These are phyloP conservation scores for Xylaria venustula DNA, from an alignment of 495 filamentous ascomycete species.

Conservation along the genomic window DNA sequence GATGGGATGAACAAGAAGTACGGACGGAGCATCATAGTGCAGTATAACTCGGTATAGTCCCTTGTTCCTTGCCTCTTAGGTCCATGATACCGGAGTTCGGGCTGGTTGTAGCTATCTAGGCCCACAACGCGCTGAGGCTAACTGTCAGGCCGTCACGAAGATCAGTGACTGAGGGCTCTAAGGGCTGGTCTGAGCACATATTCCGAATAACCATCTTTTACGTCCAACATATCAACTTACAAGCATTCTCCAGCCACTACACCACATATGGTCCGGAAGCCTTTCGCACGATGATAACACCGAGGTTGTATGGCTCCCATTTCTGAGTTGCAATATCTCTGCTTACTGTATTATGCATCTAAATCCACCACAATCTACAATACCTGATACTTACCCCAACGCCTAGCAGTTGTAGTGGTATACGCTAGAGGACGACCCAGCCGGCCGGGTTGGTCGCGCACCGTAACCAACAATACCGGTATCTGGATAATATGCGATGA, in stretches of 20 bases:
- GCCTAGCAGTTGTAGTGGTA: neutral
- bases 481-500: no score
- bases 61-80: neutral
- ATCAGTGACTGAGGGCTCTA: neutral
- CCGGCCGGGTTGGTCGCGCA: neutral
- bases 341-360: constrained; percentile 4
- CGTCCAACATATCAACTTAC: neutral
- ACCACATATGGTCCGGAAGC: neutral
- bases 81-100: neutral
- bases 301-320: no score
- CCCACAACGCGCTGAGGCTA: neutral
- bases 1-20: neutral
- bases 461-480: neutral
- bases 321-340: neutral
- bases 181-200: no score
- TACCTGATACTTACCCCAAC: neutral
- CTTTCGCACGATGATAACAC: neutral
- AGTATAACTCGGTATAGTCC: no score
- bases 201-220: neutral
- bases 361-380: neutral
- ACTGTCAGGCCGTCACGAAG: neutral
- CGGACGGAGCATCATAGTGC: no score
- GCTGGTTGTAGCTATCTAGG: neutral
- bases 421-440: neutral
- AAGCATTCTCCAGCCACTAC: neutral